Percentiles rank a stretch among this genome's conserved stretches.
These are phyloP conservation scores for Annulohypoxylon stygium DNA, from an alignment of 495 filamentous ascomycete species.

Conservation along the genomic window DNA sequence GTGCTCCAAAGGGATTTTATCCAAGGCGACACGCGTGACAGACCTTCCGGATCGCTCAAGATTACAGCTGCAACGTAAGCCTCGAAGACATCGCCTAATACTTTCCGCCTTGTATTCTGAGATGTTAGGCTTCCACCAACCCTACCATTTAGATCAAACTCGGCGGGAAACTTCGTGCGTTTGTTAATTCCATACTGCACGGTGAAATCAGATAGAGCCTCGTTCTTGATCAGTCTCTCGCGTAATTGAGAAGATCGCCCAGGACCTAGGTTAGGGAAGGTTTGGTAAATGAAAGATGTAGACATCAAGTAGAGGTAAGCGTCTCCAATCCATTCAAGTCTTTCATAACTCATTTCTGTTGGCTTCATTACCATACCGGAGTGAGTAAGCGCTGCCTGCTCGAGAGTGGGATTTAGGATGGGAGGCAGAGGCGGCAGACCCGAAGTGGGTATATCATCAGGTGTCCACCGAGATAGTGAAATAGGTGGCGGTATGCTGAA, in stretches of 20 bases:
- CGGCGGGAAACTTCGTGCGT: conserved; percentile 65
- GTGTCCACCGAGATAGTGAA: conserved; percentile 59
- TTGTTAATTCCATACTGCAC: conserved; percentile 75
- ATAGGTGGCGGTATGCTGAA: conserved; percentile 41
- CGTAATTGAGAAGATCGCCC: conserved; percentile 75
- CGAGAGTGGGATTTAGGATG: conserved; percentile 68
- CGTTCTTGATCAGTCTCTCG: conserved; percentile 80
- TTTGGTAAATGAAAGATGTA: conserved; percentile 72
- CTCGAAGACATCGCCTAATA: conserved; percentile 87
- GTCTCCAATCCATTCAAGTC: conserved; percentile 82
- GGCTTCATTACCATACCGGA: conserved; percentile 56
- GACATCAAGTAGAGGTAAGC: conserved; percentile 78
- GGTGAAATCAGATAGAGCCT: conserved; percentile 75
- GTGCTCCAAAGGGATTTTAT: conserved; percentile 75
- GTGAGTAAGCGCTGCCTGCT: conserved; percentile 77
- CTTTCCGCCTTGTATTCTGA: conserved; percentile 72
- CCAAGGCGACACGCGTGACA: conserved; percentile 72
- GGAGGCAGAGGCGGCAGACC: conserved; percentile 68
- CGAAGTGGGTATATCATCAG: conserved; percentile 52
- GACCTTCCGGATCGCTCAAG: conserved; percentile 73
- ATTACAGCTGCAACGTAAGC: conserved; percentile 86
- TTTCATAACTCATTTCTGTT: conserved; percentile 69
- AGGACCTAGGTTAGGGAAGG: conserved; percentile 69
- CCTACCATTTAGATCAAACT: conserved; percentile 55
- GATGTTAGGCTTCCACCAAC: conserved; percentile 51